These are phyloP conservation scores for Hydnum rufescens DNA, from an alignment of 768 basidiomycete species.

Conservation along the genomic window DNA sequence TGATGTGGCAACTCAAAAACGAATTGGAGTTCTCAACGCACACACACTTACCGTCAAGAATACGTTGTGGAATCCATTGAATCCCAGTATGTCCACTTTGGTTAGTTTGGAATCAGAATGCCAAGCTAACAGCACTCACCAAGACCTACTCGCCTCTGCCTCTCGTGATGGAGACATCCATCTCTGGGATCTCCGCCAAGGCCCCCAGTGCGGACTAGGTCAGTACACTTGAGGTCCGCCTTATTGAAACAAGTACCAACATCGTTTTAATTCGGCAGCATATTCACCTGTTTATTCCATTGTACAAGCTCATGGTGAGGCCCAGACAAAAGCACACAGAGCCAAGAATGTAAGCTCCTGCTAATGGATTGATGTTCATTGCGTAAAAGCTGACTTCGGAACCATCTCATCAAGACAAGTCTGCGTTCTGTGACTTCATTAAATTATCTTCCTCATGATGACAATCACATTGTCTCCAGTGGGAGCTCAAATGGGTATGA, in stretches of 20 bases:
- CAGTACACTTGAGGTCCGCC: neutral
- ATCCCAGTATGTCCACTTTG: conserved; percentile 7
- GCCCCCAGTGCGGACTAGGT: neutral
- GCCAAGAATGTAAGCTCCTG: neutral
- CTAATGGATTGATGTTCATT: neutral
- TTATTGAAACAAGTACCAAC: neutral
- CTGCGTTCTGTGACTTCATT: conserved; percentile 1
- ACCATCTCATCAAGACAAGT: neutral
- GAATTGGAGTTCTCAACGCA: neutral
- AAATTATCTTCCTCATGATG: neutral
- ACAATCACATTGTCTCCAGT: neutral
- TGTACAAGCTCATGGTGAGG: conserved; percentile 1
- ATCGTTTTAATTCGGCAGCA: neutral
- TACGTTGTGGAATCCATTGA: conserved; percentile 8
- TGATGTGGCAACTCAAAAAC: conserved; percentile 3
- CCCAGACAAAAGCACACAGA: neutral
- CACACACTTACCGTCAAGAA: conserved; percentile 6
- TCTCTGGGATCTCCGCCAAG: conserved; percentile 6
- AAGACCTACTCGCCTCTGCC: conserved; percentile 5
- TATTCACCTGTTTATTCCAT: conserved; percentile 2
- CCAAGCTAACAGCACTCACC: neutral
- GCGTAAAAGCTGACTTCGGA: neutral
- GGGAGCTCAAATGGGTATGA: conserved; percentile 1
- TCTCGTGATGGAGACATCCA: conserved; percentile 7
- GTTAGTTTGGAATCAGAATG: neutral